Base-by-base conservation (phyloP, 2,329 filamentous ascomycete genomes). In the Cladophialophora chaetospira region DNA sequence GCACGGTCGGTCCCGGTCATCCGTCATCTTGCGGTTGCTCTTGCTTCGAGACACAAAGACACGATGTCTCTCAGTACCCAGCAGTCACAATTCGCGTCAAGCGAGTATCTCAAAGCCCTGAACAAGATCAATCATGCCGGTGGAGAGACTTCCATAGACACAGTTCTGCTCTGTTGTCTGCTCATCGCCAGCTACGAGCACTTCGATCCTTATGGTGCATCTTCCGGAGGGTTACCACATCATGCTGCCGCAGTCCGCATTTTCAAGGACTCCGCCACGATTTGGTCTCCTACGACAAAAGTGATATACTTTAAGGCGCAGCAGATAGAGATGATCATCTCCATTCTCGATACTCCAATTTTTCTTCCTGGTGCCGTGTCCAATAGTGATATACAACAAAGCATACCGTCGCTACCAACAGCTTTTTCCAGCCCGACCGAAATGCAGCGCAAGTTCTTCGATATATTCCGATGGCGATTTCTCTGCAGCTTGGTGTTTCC, bases 401-500 rank as follows among this genome's bases (percentile, higher is more conserved):
- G 17, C 8, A 19, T 31, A 33, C 44, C 44, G 29, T 17, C 13
- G 13, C 15, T 47, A 8, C 44, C 26, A 17, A 17, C 28, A 21
- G 8, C 15, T 2, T 47, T 47, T 15, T 17, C 26, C 5, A 21
- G 13, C 3, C 1, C 15, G 3, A 15, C n/a, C 6, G 23, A 47
- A n/a, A 47, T 47, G n/a, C 44, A 31, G 19, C 28, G 15, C n/a
- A 47, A 17, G 25, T 47, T 47, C 44, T 47, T 47, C 23, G 26
- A 47, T n/a, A 33, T 47, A 23, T 13, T 47, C 17, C 26, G 28
- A 23, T 47, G 44, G 44, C 44, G 28, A 17, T 47, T 29, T 9
- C 6, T 10, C 6, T 21, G 31, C 21, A 10, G 23, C 25, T 17
- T 33, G 5, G 6, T 9, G 25, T 28, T 28, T 15, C 21, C 11